A percentile compares a stretch with the other conserved stretches of the same genome.
phyloP scores from a whole-genome alignment of 371 early-diverging fungal species.

The Catenaria anguillulae region DNA sequence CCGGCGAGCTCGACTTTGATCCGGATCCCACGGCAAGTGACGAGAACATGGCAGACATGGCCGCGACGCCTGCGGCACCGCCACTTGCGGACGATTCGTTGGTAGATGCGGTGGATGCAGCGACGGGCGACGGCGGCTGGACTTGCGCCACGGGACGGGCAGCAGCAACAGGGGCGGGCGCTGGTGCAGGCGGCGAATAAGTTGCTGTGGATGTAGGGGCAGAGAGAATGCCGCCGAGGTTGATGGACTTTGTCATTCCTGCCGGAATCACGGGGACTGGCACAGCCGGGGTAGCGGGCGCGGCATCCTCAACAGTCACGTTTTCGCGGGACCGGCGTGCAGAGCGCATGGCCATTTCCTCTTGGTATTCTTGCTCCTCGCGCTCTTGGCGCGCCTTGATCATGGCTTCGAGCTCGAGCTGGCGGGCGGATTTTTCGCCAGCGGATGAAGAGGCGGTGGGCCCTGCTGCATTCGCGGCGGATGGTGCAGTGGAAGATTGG shows the following conservation, averaged over 20 bases:
- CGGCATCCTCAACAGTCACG: too few relatives aligned
- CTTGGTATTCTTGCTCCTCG: not conserved
- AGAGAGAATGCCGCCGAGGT: too few relatives aligned
- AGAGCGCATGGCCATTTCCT: not conserved
- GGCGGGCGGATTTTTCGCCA: not conserved
- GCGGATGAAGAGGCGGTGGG: not conserved
- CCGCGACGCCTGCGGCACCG: not conserved
- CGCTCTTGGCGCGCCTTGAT: not conserved
- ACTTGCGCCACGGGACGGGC: too few relatives aligned
- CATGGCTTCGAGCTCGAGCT: not conserved
- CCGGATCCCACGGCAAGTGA: not conserved
- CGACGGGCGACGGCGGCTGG: too few relatives aligned
- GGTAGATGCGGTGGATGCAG: too few relatives aligned
- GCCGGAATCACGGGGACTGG: too few relatives aligned
- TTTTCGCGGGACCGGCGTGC: not conserved
- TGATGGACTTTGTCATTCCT: too few relatives aligned
- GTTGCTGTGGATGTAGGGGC: too few relatives aligned
- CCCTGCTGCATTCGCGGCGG: not conserved
- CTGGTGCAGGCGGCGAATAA: too few relatives aligned
- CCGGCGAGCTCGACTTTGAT: not conserved
- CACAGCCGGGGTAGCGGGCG: too few relatives aligned
- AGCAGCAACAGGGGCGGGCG: too few relatives aligned
- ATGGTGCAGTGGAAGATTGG: not conserved
- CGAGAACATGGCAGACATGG: not conserved
- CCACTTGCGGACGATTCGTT: too few relatives aligned